phyloP scores from a whole-genome alignment of 352 stramenopile species.

The Phytophthora hybrid region DNA sequence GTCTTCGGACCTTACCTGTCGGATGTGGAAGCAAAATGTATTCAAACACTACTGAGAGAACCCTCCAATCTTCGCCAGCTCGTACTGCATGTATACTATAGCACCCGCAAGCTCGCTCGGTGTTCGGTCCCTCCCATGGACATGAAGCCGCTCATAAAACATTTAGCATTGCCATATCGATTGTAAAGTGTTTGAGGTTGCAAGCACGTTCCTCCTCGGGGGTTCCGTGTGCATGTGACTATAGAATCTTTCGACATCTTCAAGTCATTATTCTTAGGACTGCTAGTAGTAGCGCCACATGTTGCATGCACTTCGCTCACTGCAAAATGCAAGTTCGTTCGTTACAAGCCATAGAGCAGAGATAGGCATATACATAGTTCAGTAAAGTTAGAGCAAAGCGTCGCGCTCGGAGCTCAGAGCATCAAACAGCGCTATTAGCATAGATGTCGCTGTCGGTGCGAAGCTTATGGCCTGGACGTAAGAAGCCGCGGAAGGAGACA shows the following conservation, averaged over 20 bases:
- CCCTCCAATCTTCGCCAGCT: conserved; percentile 7
- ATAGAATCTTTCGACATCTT: conserved; percentile 75
- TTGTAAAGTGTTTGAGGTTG: conserved; percentile 83
- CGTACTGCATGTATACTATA: background rate
- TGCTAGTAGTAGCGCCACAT: background rate
- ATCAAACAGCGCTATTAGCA: background rate
- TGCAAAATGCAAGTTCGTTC: background rate
- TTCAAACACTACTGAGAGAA: conserved; percentile 87
- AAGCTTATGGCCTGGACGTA: conserved; percentile 23
- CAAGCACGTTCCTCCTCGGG: conserved; percentile 42
- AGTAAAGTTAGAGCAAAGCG: background rate
- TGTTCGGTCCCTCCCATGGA: conserved; percentile 50
- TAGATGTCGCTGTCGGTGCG: conserved; percentile 11
- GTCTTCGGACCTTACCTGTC: conserved; percentile 32
- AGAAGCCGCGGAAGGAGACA: conserved; percentile 41
- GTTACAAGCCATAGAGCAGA: background rate
- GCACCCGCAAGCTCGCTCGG: conserved; percentile 73
- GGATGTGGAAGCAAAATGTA: conserved; percentile 73
- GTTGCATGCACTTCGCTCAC: background rate
- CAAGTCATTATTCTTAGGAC: background rate
- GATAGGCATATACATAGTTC: too few relatives aligned
- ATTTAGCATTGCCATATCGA: conserved; percentile 59
- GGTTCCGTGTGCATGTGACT: conserved; percentile 67
- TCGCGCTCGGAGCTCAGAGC: background rate
- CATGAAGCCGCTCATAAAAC: conserved; percentile 61